Evolutionary conservation across 179 eudicot genomes (phyloP), one percentile per base, ranked within the genome.

Genomic region (Beta corolliflora): DNA sequence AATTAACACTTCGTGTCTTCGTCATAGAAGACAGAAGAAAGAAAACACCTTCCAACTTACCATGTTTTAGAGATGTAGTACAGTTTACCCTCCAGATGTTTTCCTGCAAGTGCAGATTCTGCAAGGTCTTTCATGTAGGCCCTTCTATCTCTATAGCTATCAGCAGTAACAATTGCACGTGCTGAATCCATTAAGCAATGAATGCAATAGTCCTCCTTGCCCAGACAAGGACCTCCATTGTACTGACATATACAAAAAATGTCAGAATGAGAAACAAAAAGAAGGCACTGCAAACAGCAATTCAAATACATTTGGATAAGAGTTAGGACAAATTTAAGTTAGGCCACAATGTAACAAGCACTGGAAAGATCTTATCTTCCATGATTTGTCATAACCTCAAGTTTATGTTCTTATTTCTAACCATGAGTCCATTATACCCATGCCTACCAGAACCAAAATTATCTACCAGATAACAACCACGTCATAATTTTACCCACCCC

Each of bases 61-160:
- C 99, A 96, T 77, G 91, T 52, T 88, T 83, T 96, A 70, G 99
- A 94, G 71, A 96, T 86, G 80, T 85, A 91, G 84, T 91, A 96
- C 81, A 79, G 84, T 54, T 87, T 87, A 79, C 94, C 97, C 83
- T 92, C 99, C 16, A 77, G 80, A 87, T 83, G 86, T 50, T 87
- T 89, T 82, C 97, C 97, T 7, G 93, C 88, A 85, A 96, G 91
- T 79, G 97, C 93, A 84, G 89, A 90, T 89, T 94, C 99, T 29
- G 97, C 99, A 83, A 91, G 84, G 83, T 92, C 97, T 84, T 87
- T 93, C 94, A 96, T 86, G 66, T 78, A 78, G 48, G 86, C 85
- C 85, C 95, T 91, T 72, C 88, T 85, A 90, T 94, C 99, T 88
- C 92, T 90, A 75, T 93, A 96, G 88, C 87, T 91, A 86, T 94